A percentile compares a stretch with the other conserved stretches of the same genome.
Evolutionary conservation across 805 yeast species (phyloP).

Genomic region (Hanseniaspora osmophila): DNA sequence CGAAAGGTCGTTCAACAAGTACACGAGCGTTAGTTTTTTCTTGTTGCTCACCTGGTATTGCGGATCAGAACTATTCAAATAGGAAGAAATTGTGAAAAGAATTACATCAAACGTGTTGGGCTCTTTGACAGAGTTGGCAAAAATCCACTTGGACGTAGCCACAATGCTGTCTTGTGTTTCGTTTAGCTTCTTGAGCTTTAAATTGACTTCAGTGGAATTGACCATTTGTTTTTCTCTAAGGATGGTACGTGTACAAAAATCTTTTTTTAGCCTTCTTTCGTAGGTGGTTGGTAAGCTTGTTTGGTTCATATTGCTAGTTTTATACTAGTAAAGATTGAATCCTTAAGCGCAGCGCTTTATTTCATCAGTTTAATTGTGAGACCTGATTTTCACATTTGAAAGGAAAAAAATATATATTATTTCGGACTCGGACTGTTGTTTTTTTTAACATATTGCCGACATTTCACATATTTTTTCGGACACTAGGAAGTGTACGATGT

Average conservation of each 20-base stretch:
- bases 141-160: constrained; percentile 21
- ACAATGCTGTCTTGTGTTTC: constrained; percentile 24
- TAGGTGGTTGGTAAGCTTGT: too few species aligned
- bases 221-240: background rate
- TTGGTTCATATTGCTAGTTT: too few species aligned
- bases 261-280: background rate
- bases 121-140: constrained; percentile 16
- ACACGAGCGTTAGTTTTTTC: constrained; percentile 18
- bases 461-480: too few species aligned
- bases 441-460: too few species aligned
- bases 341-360: too few species aligned
- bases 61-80: constrained; percentile 15
- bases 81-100: constrained; percentile 1
- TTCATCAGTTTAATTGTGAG: too few species aligned
- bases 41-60: constrained; percentile 13
- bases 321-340: too few species aligned
- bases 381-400: too few species aligned
- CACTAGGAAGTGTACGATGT: too few species aligned
- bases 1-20: constrained; percentile 21
- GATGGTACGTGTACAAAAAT: too few species aligned
- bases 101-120: background rate
- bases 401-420: too few species aligned
- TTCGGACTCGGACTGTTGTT: too few species aligned
- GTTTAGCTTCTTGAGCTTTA: constrained; percentile 13
- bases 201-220: background rate